Evolutionary conservation across 2,329 filamentous ascomycete genomes (phyloP), one percentile per base, ranked within the genome.

Genomic region (Trichoderma harzianum): DNA sequence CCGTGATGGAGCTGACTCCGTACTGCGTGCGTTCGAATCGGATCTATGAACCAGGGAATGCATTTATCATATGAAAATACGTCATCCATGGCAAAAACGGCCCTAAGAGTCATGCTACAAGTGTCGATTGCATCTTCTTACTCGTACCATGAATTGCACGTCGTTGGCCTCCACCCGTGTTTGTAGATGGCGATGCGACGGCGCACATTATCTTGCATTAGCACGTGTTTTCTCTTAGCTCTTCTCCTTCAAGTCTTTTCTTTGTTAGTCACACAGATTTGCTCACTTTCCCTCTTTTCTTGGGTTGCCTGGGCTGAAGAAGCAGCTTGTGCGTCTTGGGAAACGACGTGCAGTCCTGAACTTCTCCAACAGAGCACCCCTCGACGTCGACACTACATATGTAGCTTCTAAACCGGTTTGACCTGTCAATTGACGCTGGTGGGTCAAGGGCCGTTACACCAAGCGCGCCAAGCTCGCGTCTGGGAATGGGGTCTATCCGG

Each of bases 381-480:
- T 36, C 57, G 30, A 66, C 28, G 43, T 58, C 39, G 26, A 34
- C 30, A 53, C 63, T 32, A 55, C 34, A 36, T 43, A 43, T 18
- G 36, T 43, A 43, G 1, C 39, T 21, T 34, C 34, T 10, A 30
- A 43, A n/a, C n/a, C 36, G 53, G 34, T 36, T 39, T 67, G 64
- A 43, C 66, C 58, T 47, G 66, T 69, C 66, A 47, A 69, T 69
- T 69, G 66, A n/a, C 55, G 34, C 66, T 34, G 66, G 66, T 51
- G 66, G 66, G n/a, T 43, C 16, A 8, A n/a, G 21, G 32, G 55
- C 65, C 55, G 66, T 61, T 69, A 26, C 53, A 69, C 66, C 36
- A 61, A 28, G 34, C 36, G 55, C 55, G 66, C 66, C 55, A 68
- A 68, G 26, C 55, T 68, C 65, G 65, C 65, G 39, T 43, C 55